Percentiles rank a stretch among this genome's conserved stretches.
Conservation (phyloP, 257 asterid genomes). For the Fraxinus cuspidata region DNA sequence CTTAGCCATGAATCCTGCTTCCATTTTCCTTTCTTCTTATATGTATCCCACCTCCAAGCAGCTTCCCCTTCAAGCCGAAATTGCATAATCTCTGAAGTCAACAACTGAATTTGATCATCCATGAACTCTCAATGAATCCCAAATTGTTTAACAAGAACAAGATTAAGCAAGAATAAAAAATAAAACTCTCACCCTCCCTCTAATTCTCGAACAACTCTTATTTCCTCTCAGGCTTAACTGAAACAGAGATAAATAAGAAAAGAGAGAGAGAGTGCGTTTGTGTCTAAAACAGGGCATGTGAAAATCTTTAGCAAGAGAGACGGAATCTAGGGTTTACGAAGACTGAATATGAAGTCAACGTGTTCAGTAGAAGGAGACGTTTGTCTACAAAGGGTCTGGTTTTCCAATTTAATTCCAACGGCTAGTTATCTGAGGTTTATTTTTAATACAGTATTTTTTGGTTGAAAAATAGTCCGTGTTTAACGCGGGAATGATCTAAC, state of each 20-base stretch:
- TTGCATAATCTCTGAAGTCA: not conserved
- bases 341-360: constrained; percentile 16
- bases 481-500: constrained; percentile 46
- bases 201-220: not conserved
- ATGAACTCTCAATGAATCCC: constrained; percentile 6
- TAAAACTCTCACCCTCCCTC: not conserved
- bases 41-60: constrained; percentile 18
- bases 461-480: constrained; percentile 39
- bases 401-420: constrained; percentile 28
- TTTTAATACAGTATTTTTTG: not conserved
- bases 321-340: constrained; percentile 27
- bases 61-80: constrained; percentile 14
- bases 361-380: constrained; percentile 12
- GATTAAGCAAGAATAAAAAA: not conserved
- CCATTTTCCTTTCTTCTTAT: constrained; percentile 28
- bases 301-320: constrained; percentile 27
- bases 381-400: not conserved
- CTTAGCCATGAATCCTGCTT: constrained; percentile 3
- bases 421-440: constrained; percentile 33
- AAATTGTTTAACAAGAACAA: not conserved
- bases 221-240: constrained; percentile 13
- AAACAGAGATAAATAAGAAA: constrained; percentile 19
- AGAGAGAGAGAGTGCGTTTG: not conserved
- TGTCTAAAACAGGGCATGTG: constrained; percentile 23
- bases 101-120: constrained; percentile 26